A percentile compares a stretch with the other conserved stretches of the same genome.
phyloP scores from a whole-genome alignment of 345 rosid genomes.

The Euphorbia tirucalli region DNA sequence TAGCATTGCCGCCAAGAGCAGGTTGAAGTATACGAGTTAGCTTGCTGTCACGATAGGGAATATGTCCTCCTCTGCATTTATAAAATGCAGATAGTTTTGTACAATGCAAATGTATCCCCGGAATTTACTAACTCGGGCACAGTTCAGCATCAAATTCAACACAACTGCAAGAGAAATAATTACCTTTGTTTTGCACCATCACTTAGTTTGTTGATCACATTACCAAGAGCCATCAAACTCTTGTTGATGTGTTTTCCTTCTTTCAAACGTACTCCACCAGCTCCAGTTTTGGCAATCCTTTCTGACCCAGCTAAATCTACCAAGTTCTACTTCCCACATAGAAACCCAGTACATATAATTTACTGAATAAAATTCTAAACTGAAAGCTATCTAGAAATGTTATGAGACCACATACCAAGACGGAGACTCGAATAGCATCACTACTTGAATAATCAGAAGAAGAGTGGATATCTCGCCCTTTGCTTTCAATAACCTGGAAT shows the following conservation, averaged over 20 bases:
- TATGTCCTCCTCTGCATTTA: conserved; percentile 75
- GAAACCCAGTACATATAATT: conserved; percentile 11
- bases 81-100: conserved; percentile 10
- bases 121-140: conserved; percentile 18
- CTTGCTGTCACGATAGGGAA: conserved; percentile 98
- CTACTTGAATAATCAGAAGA: conserved; percentile 34
- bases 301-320: conserved; percentile 97
- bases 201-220: conserved; percentile 91
- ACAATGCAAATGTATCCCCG: conserved; percentile 64
- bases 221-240: conserved; percentile 95
- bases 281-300: conserved; percentile 89
- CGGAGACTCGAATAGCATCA: conserved; percentile 85
- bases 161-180: conserved; percentile 10
- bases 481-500: conserved; percentile 86
- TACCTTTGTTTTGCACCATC: conserved; percentile 81
- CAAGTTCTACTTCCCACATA: conserved; percentile 56
- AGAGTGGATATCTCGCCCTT: conserved; percentile 47
- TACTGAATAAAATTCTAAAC: conserved; percentile 3
- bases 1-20: conserved; percentile 96
- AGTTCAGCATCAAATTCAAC: neutral
- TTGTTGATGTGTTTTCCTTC: conserved; percentile 95
- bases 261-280: conserved; percentile 85
- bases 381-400: neutral
- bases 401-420: conserved; percentile 54
- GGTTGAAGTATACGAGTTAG: conserved; percentile 97